Evolutionary conservation across 2,329 filamentous ascomycete species (phyloP).

Genomic region (Claviceps citrina): DNA sequence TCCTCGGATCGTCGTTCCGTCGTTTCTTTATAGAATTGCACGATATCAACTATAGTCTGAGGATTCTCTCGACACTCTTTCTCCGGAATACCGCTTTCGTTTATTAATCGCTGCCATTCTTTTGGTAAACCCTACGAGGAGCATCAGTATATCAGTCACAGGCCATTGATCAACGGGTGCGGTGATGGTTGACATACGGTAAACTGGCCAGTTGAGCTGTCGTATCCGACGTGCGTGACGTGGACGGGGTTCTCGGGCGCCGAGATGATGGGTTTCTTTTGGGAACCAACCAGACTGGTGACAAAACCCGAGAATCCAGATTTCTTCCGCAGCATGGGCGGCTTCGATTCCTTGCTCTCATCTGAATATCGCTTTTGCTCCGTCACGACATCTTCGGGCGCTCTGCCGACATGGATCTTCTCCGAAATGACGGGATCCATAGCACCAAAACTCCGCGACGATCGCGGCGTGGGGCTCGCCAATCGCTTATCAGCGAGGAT

Average conservation of each 20-base stretch:
- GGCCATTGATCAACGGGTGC: not conserved
- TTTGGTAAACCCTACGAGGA: conserved; percentile 68
- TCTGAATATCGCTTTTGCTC: conserved; percentile 64
- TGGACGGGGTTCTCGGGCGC: conserved; percentile 94
- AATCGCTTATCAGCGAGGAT: conserved; percentile 38
- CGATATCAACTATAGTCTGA: conserved; percentile 87
- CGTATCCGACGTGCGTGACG: conserved; percentile 94
- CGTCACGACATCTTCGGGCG: conserved; percentile 27
- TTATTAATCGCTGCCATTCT: conserved; percentile 92
- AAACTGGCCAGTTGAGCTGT: conserved; percentile 90
- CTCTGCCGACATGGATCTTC: conserved; percentile 18
- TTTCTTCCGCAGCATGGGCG: conserved; percentile 58
- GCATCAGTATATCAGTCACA: conserved; percentile 7
- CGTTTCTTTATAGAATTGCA: conserved; percentile 94
- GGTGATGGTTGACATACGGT: conserved; percentile 40
- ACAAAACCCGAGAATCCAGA: conserved; percentile 78
- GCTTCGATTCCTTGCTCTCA: conserved; percentile 51
- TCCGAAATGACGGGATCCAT: conserved; percentile 25
- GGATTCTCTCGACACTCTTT: conserved; percentile 92
- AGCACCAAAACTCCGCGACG: conserved; percentile 40
- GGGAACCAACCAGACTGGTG: conserved; percentile 68
- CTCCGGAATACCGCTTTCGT: conserved; percentile 90
- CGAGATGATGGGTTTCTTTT: conserved; percentile 87
- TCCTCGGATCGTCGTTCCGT: conserved; percentile 67
- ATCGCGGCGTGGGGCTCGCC: conserved; percentile 40